A percentile compares a stretch with the other conserved stretches of the same genome.
Conservation (phyloP, 2,329 filamentous ascomycete genomes). For the Acrocalymma vagum region DNA sequence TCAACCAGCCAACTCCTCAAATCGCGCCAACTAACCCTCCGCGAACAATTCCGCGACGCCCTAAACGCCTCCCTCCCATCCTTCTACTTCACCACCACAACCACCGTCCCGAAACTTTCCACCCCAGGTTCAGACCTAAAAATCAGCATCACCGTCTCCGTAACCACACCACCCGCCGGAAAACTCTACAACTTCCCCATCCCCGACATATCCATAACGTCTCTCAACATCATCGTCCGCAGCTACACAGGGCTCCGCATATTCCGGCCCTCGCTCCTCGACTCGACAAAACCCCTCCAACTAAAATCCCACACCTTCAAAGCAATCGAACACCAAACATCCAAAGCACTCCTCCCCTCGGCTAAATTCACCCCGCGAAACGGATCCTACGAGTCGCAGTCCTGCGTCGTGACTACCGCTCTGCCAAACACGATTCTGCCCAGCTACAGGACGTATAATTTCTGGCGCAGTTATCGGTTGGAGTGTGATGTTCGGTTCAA, state of each 20-base stretch:
- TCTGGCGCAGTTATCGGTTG: slow-evolving; percentile 20
- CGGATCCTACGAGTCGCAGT: slow-evolving; percentile 14
- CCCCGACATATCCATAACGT: slow-evolving; percentile 13
- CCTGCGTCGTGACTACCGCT: slow-evolving; percentile 8
- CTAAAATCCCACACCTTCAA: slow-evolving; percentile 17
- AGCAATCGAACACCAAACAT: slow-evolving; percentile 3
- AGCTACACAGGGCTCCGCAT: slow-evolving; percentile 20
- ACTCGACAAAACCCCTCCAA: neutral
- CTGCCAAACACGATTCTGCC: slow-evolving; percentile 11
- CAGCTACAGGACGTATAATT: slow-evolving; percentile 24
- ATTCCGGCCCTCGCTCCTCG: neutral
- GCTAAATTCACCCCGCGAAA: slow-evolving; percentile 13
- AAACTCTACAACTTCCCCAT: slow-evolving; percentile 25
- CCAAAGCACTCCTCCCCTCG: neutral
- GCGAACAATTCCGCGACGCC: slow-evolving; percentile 16
- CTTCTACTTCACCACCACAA: slow-evolving; percentile 17
- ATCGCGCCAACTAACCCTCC: slow-evolving; percentile 8
- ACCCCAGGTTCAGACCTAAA: slow-evolving; percentile 14
- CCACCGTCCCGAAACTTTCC: slow-evolving; percentile 9
- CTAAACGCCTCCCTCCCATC: slow-evolving; percentile 15
- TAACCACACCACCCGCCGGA: slow-evolving; percentile 16
- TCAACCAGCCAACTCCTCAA: slow-evolving; percentile 17
- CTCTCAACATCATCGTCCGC: slow-evolving; percentile 9
- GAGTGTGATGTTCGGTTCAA: slow-evolving; percentile 9
- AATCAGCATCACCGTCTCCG: slow-evolving; percentile 6